A percentile compares a stretch with the other conserved stretches of the same genome.
These are phyloP conservation scores for Glarea lozoyensis DNA, from an alignment of 495 filamentous ascomycete genomes.

Conservation along the genomic window DNA sequence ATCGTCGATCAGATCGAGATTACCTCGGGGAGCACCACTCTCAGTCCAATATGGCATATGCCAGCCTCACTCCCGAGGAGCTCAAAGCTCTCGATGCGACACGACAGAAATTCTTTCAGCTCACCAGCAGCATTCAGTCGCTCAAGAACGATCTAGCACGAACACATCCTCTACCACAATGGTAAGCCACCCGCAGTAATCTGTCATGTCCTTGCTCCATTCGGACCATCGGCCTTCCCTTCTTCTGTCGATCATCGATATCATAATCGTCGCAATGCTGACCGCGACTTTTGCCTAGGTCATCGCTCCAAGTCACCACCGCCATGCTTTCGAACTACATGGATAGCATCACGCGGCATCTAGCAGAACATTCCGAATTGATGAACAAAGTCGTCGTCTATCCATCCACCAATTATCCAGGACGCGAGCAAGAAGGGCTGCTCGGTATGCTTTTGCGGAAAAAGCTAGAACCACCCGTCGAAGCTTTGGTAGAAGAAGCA, in stretches of 20 bases:
- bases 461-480: constrained; percentile 68
- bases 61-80: constrained; percentile 42
- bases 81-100: constrained; percentile 66
- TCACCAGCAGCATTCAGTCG: constrained; percentile 57
- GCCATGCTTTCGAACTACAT: constrained; percentile 58
- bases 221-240: no score
- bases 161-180: constrained; percentile 50
- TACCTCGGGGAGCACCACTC: no score
- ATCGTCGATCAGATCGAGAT: no score
- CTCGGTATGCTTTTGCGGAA: constrained; percentile 64
- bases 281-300: constrained; percentile 29
- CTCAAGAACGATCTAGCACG: constrained; percentile 44
- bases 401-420: constrained; percentile 68
- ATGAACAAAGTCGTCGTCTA: constrained; percentile 57
- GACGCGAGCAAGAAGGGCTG: constrained; percentile 54
- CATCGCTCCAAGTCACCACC: constrained; percentile 59
- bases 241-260: neutral
- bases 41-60: constrained; percentile 17
- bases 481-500: constrained; percentile 61
- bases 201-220: constrained; percentile 1
- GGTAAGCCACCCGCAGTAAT: constrained; percentile 29
- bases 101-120: constrained; percentile 60
- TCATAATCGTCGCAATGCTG: constrained; percentile 2
- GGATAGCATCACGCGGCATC: constrained; percentile 46
- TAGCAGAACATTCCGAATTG: constrained; percentile 48